These are phyloP conservation scores for Penicillium corylophilum DNA, from an alignment of 2,329 filamentous ascomycete species.

Conservation along the genomic window DNA sequence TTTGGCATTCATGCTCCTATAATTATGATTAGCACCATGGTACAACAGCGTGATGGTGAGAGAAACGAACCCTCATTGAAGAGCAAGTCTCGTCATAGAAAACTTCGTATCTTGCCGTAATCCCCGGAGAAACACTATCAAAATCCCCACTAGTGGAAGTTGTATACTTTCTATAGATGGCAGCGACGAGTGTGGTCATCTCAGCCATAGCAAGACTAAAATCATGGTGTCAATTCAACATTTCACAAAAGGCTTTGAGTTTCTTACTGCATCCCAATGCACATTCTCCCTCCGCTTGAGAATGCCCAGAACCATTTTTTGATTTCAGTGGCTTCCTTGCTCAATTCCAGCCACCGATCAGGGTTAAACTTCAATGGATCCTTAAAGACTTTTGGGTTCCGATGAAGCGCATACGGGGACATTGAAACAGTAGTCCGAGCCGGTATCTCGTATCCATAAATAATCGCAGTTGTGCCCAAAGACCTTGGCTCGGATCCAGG, in stretches of 20 bases:
- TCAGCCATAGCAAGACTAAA: constrained; percentile 51
- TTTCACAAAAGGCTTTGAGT: not conserved
- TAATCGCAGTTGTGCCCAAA: constrained; percentile 19
- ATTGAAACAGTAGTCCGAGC: constrained; percentile 32
- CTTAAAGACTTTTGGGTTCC: constrained; percentile 33
- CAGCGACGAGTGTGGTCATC: constrained; percentile 49
- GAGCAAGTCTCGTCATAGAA: constrained; percentile 28
- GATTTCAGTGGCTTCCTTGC: constrained; percentile 26
- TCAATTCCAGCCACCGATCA: constrained; percentile 29
- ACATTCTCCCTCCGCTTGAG: constrained; percentile 44
- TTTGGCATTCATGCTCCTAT: not conserved
- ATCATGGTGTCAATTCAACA: not conserved
- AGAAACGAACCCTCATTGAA: constrained; percentile 14
- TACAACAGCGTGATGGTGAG: not conserved
- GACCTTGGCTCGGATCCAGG: constrained; percentile 51
- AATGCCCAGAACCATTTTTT: constrained; percentile 42
- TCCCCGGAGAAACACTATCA: constrained; percentile 24
- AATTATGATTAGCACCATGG: not conserved
- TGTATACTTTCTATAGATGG: constrained; percentile 46
- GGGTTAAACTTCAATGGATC: constrained; percentile 31
- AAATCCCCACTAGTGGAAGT: constrained; percentile 30
- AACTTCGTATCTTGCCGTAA: constrained; percentile 32
- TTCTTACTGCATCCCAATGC: constrained; percentile 38
- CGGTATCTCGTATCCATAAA: constrained; percentile 38
- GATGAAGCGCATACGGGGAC: constrained; percentile 35